These are phyloP conservation scores for Moelleriella libera DNA, from an alignment of 2,329 filamentous ascomycete species.

Conservation along the genomic window DNA sequence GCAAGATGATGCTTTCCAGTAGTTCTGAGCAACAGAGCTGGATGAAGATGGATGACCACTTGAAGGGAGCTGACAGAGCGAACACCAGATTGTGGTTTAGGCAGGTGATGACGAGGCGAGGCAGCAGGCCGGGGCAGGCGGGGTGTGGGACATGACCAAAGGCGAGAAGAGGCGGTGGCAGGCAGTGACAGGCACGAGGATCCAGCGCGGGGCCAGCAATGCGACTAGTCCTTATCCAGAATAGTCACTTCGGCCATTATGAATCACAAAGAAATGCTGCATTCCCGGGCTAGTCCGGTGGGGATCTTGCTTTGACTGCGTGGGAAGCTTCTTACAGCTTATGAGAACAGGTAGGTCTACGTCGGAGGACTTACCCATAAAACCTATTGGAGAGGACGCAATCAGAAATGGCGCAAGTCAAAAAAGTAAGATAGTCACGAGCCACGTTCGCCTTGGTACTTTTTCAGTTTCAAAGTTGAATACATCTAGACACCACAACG, in stretches of 20 bases:
- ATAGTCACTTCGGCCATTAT: neutral
- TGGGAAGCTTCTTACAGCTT: too few relatives aligned
- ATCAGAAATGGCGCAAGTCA: too few relatives aligned
- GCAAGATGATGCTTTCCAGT: neutral
- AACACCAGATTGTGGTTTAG: slow-evolving; percentile 3
- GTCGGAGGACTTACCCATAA: too few relatives aligned
- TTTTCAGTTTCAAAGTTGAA: too few relatives aligned
- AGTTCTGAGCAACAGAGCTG: neutral
- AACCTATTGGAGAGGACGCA: too few relatives aligned
- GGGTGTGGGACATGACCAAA: slow-evolving; percentile 5
- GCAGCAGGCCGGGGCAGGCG: slow-evolving; percentile 6
- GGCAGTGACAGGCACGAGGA: slow-evolving; percentile 7
- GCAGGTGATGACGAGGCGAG: slow-evolving; percentile 9
- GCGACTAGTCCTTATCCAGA: neutral
- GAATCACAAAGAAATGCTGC: neutral
- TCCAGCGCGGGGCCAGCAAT: slow-evolving; percentile 1
- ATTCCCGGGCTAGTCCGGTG: too few relatives aligned
- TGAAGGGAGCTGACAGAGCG: neutral
- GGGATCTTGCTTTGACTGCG: too few relatives aligned
- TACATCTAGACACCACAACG: too few relatives aligned
- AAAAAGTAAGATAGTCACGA: too few relatives aligned
- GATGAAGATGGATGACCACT: neutral
- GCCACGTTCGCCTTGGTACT: too few relatives aligned
- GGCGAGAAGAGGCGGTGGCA: slow-evolving; percentile 1
- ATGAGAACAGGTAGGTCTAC: too few relatives aligned